Evolutionary conservation across 768 basidiomycete genomes (phyloP).

Genomic region (Rhizopogon rudus): DNA sequence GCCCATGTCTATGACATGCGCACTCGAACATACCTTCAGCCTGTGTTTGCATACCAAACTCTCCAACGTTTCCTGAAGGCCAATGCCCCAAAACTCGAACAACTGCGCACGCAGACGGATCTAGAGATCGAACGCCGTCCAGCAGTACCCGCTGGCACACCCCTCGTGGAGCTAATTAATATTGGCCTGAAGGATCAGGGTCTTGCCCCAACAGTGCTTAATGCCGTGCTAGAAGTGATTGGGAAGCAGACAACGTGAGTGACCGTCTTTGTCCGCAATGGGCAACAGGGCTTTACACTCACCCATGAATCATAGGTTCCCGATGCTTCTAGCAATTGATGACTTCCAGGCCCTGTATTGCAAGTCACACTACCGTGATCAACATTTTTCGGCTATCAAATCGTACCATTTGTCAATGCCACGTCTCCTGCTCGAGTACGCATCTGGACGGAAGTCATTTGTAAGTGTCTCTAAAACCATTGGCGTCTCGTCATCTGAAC

Average conservation of each 20-base stretch:
- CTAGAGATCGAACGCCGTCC: conserved; percentile 44
- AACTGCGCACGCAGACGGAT: conserved; percentile 36
- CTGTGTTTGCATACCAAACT: conserved; percentile 55
- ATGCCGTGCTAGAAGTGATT: conserved; percentile 55
- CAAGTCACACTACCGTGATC: conserved; percentile 64
- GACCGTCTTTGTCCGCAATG: neutral
- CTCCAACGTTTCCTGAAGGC: conserved; percentile 58
- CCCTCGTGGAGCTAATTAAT: conserved; percentile 50
- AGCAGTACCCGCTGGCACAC: conserved; percentile 42
- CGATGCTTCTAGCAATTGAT: conserved; percentile 81
- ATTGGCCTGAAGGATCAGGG: conserved; percentile 50
- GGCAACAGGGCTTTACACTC: neutral
- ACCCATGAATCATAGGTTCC: conserved; percentile 41
- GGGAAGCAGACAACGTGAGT: conserved; percentile 60
- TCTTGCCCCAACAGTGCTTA: conserved; percentile 51
- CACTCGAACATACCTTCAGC: conserved; percentile 75
- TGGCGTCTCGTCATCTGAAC: neutral
- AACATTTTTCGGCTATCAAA: conserved; percentile 62
- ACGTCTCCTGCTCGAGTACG: conserved; percentile 71
- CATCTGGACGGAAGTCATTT: conserved; percentile 62
- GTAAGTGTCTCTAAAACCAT: conserved; percentile 36
- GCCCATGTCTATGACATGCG: conserved; percentile 69
- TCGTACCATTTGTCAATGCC: conserved; percentile 79
- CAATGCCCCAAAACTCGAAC: conserved; percentile 43
- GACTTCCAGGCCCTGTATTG: conserved; percentile 83